phyloP scores from a whole-genome alignment of 257 asterid genomes.

The Gynochthodes officinalis region DNA sequence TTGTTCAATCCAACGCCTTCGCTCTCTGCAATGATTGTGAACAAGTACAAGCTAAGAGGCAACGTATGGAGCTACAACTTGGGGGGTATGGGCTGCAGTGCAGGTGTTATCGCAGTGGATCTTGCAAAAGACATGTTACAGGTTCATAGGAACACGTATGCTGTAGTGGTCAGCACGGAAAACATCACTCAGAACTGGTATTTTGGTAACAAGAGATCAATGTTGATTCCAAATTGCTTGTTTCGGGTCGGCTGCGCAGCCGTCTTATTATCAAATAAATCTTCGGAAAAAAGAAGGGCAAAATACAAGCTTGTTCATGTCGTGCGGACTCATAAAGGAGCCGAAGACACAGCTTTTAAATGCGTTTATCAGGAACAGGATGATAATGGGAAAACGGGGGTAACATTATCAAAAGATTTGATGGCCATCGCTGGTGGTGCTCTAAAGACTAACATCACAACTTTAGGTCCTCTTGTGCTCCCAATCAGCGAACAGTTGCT shows the following conservation, averaged over 20 bases:
- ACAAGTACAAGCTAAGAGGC: slow-evolving; percentile 35
- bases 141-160: slow-evolving; percentile 32
- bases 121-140: slow-evolving; percentile 43
- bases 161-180: slow-evolving; percentile 43
- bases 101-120: slow-evolving; percentile 42
- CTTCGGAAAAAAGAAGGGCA: slow-evolving; percentile 22
- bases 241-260: slow-evolving; percentile 41
- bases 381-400: slow-evolving; percentile 28
- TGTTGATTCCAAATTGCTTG: slow-evolving; percentile 43
- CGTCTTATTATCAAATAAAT: slow-evolving; percentile 26
- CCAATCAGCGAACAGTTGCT: slow-evolving; percentile 37
- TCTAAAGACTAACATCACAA: slow-evolving; percentile 36
- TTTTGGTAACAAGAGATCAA: slow-evolving; percentile 39
- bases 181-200: slow-evolving; percentile 42
- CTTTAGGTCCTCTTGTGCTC: slow-evolving; percentile 39
- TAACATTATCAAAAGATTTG: slow-evolving; percentile 35
- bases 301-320: slow-evolving; percentile 40
- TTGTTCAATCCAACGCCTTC: slow-evolving; percentile 46
- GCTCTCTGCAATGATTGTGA: slow-evolving; percentile 39
- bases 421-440: slow-evolving; percentile 39
- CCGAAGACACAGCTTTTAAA: slow-evolving; percentile 28
- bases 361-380: slow-evolving; percentile 42
- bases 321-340: slow-evolving; percentile 32
- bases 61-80: slow-evolving; percentile 38
- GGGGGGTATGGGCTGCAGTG: slow-evolving; percentile 53